Evolutionary conservation across 1,284 basidiomycete genomes (phyloP).

Genomic region (Schizophyllum amplum): DNA sequence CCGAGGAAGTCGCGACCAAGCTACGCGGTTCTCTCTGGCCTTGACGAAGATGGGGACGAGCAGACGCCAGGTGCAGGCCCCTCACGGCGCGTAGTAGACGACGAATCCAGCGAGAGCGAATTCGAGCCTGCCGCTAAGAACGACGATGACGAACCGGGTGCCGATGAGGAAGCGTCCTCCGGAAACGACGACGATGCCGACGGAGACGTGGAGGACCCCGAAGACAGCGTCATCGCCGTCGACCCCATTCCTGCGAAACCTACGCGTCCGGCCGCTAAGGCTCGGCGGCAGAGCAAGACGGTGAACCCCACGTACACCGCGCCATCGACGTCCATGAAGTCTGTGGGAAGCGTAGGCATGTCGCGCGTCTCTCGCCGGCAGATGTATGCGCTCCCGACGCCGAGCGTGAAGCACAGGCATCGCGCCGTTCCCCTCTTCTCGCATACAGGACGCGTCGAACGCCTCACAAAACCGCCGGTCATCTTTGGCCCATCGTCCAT

Average conservation of each 20-base stretch:
- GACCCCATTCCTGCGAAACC: constrained; percentile 5
- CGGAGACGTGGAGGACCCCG: constrained; percentile 9
- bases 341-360: constrained; percentile 17
- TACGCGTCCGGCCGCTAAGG: neutral
- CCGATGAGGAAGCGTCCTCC: constrained; percentile 2
- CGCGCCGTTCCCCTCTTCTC: constrained; percentile 52
- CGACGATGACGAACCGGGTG: constrained; percentile 13
- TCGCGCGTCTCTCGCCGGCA: constrained; percentile 32
- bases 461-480: constrained; percentile 40
- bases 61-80: constrained; percentile 19
- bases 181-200: constrained; percentile 11
- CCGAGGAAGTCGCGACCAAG: constrained; percentile 32
- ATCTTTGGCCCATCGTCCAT: constrained; percentile 31
- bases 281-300: constrained; percentile 12
- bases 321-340: constrained; percentile 9
- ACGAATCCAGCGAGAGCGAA: constrained; percentile 28
- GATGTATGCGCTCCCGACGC: constrained; percentile 45
- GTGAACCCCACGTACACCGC: neutral
- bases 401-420: constrained; percentile 60
- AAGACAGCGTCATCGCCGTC: too few relatives aligned
- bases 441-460: constrained; percentile 42
- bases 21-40: constrained; percentile 27
- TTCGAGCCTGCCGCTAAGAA: constrained; percentile 20
- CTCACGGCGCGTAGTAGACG: constrained; percentile 21
- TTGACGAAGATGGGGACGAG: constrained; percentile 22